Base-by-base conservation (phyloP, 441 rosid species). In the Syzygium syzygioides region DNA sequence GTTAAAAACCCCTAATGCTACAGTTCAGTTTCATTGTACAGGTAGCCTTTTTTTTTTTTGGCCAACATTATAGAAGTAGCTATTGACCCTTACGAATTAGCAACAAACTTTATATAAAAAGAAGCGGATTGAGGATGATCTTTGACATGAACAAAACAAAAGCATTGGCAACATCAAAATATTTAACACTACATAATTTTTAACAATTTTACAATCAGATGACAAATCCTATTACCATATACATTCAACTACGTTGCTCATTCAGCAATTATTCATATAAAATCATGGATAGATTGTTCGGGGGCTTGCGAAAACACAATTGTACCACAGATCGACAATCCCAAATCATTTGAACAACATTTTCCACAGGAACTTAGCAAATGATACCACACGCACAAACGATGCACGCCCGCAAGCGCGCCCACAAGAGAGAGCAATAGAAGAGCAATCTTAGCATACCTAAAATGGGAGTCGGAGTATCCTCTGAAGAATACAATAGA, bases 381-480 rank as follows among this genome's bases (percentile, higher is more conserved):
- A 76, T 76, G 83, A 41, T 26, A 23, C 26, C 50, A 76, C 53
- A 23, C n/a, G 20, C 52, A 76, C 52, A 76, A 41, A 41, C 9
- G 2, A 76, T 76, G 52, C n/a, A 23, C 4, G n/a, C 52, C 18
- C 15, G 10, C 25, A 25, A 14, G 50, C 9, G 14, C 10, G 14
- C 37, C 5, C n/a, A 68, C 48, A 55, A 62, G 34, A 26, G 56
- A 28, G 56, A 52, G 55, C 54, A 23, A n/a, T 32, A 41, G 23
- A 10, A 57, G 52, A 64, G 50, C 68, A 20, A 64, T 54, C 87
- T 19, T 59, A 45, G 7, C 64, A 34, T 86, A 97, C 99, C 99
- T 95, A 94, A 97, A 98, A 93, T 98, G 99, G 23, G 99, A 93
- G 1, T 92, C 95, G 3, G 99, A 98, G 87, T 98, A 98, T 54